These are phyloP conservation scores for Linnemannia schmuckeri DNA, from an alignment of 192 early-diverging fungal genomes.

Conservation along the genomic window DNA sequence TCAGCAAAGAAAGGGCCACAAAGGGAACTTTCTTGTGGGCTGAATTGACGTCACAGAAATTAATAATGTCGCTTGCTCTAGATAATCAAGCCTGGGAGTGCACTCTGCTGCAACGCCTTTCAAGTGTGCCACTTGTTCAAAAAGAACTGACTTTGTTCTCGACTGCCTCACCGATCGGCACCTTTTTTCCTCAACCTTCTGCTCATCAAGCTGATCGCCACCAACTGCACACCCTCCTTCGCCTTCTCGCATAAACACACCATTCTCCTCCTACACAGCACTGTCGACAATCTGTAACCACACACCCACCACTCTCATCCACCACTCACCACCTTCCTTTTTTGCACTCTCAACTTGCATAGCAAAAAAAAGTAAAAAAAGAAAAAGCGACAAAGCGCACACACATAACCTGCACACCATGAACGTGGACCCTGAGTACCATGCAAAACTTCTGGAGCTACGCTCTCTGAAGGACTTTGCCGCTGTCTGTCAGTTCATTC, in stretches of 20 bases:
- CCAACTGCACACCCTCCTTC: background rate
- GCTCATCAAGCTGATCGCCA: background rate
- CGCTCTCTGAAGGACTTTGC: slow-evolving; percentile 71
- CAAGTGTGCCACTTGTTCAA: no score
- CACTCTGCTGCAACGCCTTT: no score
- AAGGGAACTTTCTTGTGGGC: no score
- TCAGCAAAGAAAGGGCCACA: no score
- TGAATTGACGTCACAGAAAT: no score
- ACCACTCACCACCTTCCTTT: background rate
- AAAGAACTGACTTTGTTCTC: background rate
- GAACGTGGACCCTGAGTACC: slow-evolving; percentile 47
- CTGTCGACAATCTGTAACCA: background rate
- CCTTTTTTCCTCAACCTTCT: background rate
- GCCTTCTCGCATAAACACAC: background rate
- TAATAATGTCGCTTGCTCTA: no score
- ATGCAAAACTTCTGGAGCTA: slow-evolving; percentile 41
- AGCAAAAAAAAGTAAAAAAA: background rate
- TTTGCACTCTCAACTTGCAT: background rate
- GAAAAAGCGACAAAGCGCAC: background rate
- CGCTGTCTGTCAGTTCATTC: slow-evolving; percentile 77
- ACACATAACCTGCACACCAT: slow-evolving; percentile 6
- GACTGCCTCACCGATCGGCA: background rate
- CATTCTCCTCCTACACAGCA: background rate
- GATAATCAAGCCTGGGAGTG: no score
- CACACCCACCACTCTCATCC: background rate